Conservation (phyloP, 495 filamentous ascomycete genomes). For the Staphylotrichum longicolle region DNA sequence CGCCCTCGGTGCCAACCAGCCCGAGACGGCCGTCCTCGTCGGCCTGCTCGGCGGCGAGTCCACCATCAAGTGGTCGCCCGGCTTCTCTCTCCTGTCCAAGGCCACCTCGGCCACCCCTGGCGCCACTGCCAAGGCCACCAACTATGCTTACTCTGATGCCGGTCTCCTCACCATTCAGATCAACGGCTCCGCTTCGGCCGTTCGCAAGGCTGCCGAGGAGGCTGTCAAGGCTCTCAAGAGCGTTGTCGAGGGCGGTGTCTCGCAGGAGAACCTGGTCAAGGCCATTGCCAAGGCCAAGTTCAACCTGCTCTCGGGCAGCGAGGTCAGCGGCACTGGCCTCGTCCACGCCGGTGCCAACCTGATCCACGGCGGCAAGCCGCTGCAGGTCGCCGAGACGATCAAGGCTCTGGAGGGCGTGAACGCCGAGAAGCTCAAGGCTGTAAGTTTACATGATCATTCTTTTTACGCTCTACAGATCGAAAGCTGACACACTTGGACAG, state of each 20-base stretch:
- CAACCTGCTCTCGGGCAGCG: conserved; percentile 78
- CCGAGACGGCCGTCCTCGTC: conserved; percentile 83
- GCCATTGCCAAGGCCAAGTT: conserved; percentile 92
- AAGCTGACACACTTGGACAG: conserved; percentile 48
- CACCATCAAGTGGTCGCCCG: conserved; percentile 91
- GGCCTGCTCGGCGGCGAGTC: conserved; percentile 87
- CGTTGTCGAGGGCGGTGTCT: conserved; percentile 68
- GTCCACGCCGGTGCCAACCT: conserved; percentile 54
- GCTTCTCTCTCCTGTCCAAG: conserved; percentile 85
- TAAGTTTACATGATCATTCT: conserved; percentile 48
- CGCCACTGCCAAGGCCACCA: conserved; percentile 65
- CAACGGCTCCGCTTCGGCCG: conserved; percentile 64
- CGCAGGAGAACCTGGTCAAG: conserved; percentile 84
- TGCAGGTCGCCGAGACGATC: conserved; percentile 79
- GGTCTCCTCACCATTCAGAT: conserved; percentile 84
- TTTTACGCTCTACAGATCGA: conserved; percentile 8
- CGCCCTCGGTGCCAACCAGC: conserved; percentile 74
- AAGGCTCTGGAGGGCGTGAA: conserved; percentile 78
- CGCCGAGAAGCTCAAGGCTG: conserved; percentile 79
- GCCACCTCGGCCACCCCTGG: conserved; percentile 63
- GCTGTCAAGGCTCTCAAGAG: conserved; percentile 79
- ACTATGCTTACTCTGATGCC: conserved; percentile 88
- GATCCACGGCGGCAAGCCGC: conserved; percentile 75
- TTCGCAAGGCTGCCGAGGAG: conserved; percentile 56
- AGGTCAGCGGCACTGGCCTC: conserved; percentile 70